Evolutionary conservation across 352 stramenopile species (phyloP).

Genomic region (Phytophthora pistaciae): DNA sequence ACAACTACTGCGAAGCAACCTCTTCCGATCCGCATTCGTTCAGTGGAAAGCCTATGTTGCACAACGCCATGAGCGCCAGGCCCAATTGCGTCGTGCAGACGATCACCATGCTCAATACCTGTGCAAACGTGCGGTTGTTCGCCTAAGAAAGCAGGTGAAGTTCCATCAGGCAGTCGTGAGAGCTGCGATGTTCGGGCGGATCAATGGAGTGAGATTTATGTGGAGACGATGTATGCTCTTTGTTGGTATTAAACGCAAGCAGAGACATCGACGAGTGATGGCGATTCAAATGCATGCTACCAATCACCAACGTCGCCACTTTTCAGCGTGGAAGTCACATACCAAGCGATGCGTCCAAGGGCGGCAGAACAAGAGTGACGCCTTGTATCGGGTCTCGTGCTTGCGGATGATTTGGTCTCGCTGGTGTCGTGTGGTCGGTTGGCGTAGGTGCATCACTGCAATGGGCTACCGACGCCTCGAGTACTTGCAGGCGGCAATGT

Average conservation of each 20-base stretch:
- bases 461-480: conserved; percentile 17
- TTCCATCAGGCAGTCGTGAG: conserved; percentile 18
- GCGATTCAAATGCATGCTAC: conserved; percentile 6
- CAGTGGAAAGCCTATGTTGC: conserved; percentile 37
- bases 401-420: conserved; percentile 32
- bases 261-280: background rate
- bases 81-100: conserved; percentile 15
- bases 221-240: conserved; percentile 24
- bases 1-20: conserved; percentile 37
- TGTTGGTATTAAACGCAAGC: conserved; percentile 3
- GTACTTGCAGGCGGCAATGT: background rate
- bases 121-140: conserved; percentile 18
- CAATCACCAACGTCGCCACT: conserved; percentile 15
- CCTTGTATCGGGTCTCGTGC: conserved; percentile 19
- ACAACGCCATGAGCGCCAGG: conserved; percentile 1
- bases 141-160: conserved; percentile 4
- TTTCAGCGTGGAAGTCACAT: conserved; percentile 21
- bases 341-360: conserved; percentile 12
- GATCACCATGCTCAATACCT: conserved; percentile 15
- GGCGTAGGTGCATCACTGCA: conserved; percentile 10
- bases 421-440: conserved; percentile 28
- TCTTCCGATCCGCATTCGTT: conserved; percentile 30
- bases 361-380: conserved; percentile 26
- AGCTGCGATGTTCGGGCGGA: conserved; percentile 7
- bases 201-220: conserved; percentile 5